Evolutionary conservation across 306 rosid species (phyloP), one percentile per base, ranked within the genome.

Genomic region (Vigna trinervia): DNA sequence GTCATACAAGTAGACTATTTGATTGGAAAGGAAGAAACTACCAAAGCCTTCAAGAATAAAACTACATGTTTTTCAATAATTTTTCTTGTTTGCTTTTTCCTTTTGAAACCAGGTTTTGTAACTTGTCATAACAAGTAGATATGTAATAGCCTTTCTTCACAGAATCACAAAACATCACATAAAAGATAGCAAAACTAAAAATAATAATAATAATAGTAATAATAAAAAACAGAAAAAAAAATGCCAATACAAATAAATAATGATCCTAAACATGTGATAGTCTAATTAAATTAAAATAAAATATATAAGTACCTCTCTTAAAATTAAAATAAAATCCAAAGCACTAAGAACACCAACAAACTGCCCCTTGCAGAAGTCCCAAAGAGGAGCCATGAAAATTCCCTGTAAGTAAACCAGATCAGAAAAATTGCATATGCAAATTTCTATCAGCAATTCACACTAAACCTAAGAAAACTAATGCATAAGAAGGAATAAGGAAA

Each of bases 261-360:
- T 32, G 46, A 64, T 77, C 71, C 59, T 43, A 51, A 60, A 67
- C 52, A 59, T 52, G 23, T 71, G 80, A 74, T 81, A 88, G 89
- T 88, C 88, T 79, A 84, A 80, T 75, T 88, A 83, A 59, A 88
- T 87, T 71, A 88, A 85, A 74, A 89, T 86, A 84, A 87, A 91
- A 87, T 86, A 88, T 71, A 64, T 65, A 68, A 84, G 63, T 83
- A 94, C 98, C 96, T 94, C 97, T 86, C 90, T 90, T 81, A 94
- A 83, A 73, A 94, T 94, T 82, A 94, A 85, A 73, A 94, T 89
- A 84, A 91, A 94, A 89, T 94, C 97, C 79, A 41, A 73, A 61
- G 91, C 96, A 76, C 91, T 90, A 60, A 94, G 93, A 86, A 94
- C 88, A 64, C 98, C 98, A 89, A 94, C 94, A 86, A 94, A 92